These are phyloP conservation scores for Papilionanthe hybrid DNA, from an alignment of 116 monocot species.

Conservation along the genomic window DNA sequence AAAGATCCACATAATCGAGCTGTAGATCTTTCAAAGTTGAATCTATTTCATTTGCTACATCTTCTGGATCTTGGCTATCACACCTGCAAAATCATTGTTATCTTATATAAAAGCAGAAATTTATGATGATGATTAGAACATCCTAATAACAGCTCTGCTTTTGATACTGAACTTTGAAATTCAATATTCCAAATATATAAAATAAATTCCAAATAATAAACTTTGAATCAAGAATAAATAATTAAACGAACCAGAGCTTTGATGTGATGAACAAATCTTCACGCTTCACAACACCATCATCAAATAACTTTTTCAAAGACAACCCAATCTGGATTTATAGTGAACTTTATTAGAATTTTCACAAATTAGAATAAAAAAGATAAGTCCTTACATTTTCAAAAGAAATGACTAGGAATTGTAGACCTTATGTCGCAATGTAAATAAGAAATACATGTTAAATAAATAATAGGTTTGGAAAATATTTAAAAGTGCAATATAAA, in stretches of 20 bases:
- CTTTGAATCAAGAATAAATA: neutral
- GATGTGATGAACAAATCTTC: slow-evolving; percentile 20
- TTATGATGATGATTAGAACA: neutral
- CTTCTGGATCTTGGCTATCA: slow-evolving; percentile 43
- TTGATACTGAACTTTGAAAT: neutral
- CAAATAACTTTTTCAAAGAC: slow-evolving; percentile 15
- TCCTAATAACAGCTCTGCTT: too few species aligned
- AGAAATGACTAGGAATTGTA: neutral
- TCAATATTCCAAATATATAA: neutral
- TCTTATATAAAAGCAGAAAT: neutral
- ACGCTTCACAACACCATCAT: slow-evolving; percentile 16
- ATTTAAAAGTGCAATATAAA: too few species aligned
- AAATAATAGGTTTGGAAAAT: too few species aligned
- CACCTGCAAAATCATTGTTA: slow-evolving; percentile 33
- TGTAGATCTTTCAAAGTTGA: slow-evolving; percentile 44
- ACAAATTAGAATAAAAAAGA: neutral
- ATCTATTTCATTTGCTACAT: slow-evolving; percentile 39
- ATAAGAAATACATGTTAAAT: too few species aligned
- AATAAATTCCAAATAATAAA: neutral
- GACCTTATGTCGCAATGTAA: too few species aligned
- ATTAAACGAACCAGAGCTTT: slow-evolving; percentile 9
- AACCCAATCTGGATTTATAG: slow-evolving; percentile 11
- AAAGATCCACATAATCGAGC: slow-evolving; percentile 64
- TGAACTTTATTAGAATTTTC: neutral
- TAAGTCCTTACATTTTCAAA: neutral